A percentile compares a stretch with the other conserved stretches of the same genome.
These are phyloP conservation scores for Entomortierella beljakovae DNA, from an alignment of 192 early-diverging fungal genomes.

Conservation along the genomic window DNA sequence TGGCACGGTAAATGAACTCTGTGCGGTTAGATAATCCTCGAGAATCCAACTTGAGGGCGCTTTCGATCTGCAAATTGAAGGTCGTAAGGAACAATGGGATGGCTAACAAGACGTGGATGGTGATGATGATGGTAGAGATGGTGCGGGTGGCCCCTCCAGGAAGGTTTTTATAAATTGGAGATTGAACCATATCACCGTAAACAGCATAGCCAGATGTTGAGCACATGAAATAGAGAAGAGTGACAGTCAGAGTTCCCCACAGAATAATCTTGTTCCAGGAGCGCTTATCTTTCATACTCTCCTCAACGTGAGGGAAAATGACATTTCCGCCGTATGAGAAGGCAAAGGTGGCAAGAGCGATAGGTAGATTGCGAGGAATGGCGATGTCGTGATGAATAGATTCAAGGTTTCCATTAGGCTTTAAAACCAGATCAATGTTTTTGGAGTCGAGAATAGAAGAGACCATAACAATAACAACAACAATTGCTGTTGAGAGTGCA, in stretches of 20 bases:
- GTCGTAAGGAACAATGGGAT: conserved; percentile 74
- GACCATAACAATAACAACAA: conserved; percentile 69
- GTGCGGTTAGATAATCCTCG: conserved; percentile 41
- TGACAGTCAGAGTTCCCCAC: conserved; percentile 63
- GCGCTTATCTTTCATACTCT: conserved; percentile 71
- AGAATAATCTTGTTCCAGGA: conserved; percentile 69
- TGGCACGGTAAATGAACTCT: conserved; percentile 59
- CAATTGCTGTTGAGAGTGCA: conserved; percentile 69
- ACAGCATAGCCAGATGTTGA: conserved; percentile 71
- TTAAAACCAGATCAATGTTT: conserved; percentile 38
- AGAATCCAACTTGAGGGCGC: conserved; percentile 60
- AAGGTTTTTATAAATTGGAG: conserved; percentile 73
- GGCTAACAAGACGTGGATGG: conserved; percentile 74
- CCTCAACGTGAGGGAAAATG: conserved; percentile 79
- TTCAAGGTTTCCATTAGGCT: not conserved
- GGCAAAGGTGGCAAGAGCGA: conserved; percentile 72
- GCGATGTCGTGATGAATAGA: conserved; percentile 53
- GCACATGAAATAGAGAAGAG: conserved; percentile 71
- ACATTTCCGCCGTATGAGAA: conserved; percentile 81
- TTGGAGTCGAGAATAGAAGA: conserved; percentile 61
- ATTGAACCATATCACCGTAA: conserved; percentile 67
- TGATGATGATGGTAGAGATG: conserved; percentile 71
- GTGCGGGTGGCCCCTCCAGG: conserved; percentile 63
- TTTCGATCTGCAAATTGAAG: conserved; percentile 71
- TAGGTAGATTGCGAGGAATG: conserved; percentile 66